Conservation (phyloP, 2,329 filamentous ascomycete genomes). For the Aspergillus proliferans region DNA sequence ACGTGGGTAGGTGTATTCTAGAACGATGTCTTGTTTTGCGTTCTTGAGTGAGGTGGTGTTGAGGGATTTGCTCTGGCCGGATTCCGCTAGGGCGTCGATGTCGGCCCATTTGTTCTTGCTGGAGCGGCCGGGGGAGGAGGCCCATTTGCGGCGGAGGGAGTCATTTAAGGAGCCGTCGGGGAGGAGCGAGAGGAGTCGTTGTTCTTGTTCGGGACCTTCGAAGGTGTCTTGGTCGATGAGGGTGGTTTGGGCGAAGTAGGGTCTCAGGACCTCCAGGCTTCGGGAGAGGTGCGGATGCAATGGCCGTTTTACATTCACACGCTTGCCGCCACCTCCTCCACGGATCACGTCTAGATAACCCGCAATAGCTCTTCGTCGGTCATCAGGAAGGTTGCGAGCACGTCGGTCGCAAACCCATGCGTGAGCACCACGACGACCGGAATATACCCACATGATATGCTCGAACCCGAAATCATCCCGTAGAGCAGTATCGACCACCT, state of each 20-base stretch:
- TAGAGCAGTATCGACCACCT: constrained; percentile 79
- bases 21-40: constrained; percentile 89
- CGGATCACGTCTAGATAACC: constrained; percentile 86
- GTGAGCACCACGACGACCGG: constrained; percentile 90
- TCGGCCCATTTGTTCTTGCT: constrained; percentile 87
- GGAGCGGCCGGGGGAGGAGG: constrained; percentile 67
- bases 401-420: constrained; percentile 95
- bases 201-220: constrained; percentile 60
- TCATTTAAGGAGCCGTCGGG: constrained; percentile 73
- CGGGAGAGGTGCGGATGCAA: constrained; percentile 84
- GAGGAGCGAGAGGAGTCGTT: constrained; percentile 75
- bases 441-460: constrained; percentile 98
- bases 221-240: constrained; percentile 84
- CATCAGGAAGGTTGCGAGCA: constrained; percentile 77
- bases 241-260: constrained; percentile 77
- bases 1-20: constrained; percentile 96
- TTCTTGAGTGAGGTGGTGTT: constrained; percentile 69
- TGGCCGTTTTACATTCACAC: constrained; percentile 75
- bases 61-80: constrained; percentile 65
- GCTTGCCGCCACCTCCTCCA: constrained; percentile 78
- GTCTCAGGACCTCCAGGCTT: constrained; percentile 76
- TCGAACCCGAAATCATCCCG: constrained; percentile 94
- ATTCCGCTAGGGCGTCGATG: constrained; percentile 78
- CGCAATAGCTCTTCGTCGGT: constrained; percentile 75
- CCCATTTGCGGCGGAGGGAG: constrained; percentile 84